Evolutionary conservation across 306 rosid species (phyloP).

Genomic region (Prunus mongolica): DNA sequence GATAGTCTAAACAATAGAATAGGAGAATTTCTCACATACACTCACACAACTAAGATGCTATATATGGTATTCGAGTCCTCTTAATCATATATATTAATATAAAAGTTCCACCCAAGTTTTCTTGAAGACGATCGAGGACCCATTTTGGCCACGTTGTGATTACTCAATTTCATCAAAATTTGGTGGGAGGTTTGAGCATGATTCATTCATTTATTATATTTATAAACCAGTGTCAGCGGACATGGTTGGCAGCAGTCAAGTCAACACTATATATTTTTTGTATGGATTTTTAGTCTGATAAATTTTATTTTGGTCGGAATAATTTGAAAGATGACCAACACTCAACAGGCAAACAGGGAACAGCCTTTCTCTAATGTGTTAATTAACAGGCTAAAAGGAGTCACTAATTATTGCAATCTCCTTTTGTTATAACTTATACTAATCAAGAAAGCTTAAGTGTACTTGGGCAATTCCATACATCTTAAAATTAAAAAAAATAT

Average conservation of each 20-base stretch:
- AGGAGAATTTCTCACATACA: accelerated
- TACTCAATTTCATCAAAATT: neutral
- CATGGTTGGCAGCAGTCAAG: slow-evolving; percentile 20
- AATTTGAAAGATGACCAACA: neutral
- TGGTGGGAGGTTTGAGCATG: neutral
- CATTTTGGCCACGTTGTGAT: neutral
- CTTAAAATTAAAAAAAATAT: neutral
- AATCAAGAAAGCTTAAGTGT: neutral
- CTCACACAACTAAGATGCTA: no score
- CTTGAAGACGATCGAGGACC: neutral
- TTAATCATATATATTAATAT: no score
- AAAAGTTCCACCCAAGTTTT: no score
- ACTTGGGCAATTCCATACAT: neutral
- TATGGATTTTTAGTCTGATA: neutral
- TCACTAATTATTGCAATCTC: neutral
- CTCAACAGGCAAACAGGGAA: neutral
- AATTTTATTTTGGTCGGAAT: neutral
- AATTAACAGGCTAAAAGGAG: neutral
- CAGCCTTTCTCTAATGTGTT: neutral
- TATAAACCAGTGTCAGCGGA: slow-evolving; percentile 12
- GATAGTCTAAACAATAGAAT: accelerated
- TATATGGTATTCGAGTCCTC: no score
- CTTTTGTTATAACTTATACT: no score
- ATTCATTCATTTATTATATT: no score
- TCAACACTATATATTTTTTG: slow-evolving; percentile 12